Conservation (phyloP, 164 flowering plant species). For the Buxus sempervirens region DNA sequence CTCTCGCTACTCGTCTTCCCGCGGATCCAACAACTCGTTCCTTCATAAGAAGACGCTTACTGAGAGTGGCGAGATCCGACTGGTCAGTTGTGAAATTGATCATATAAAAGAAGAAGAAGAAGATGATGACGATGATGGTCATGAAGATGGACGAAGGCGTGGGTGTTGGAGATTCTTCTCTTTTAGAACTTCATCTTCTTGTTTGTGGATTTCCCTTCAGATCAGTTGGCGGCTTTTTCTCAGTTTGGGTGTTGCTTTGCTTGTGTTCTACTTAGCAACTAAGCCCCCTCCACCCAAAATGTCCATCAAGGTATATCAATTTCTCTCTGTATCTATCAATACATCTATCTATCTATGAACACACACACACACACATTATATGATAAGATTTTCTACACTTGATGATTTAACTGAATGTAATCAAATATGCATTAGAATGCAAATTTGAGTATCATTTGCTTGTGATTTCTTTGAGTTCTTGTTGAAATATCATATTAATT, state of each 20-base stretch:
- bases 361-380: too few species aligned
- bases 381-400: too few species aligned
- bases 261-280: conserved; percentile 67
- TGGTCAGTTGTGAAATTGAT: conserved; percentile 11
- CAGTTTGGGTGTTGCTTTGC: conserved; percentile 61
- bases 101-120: too few species aligned
- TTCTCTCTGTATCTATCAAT: background rate
- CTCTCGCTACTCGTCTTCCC: conserved; percentile 68
- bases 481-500: too few species aligned
- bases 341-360: too few species aligned
- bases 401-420: too few species aligned
- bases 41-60: conserved; percentile 26
- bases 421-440: too few species aligned
- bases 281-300: conserved; percentile 69
- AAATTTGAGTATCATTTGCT: too few species aligned
- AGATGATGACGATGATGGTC: conserved; percentile 12
- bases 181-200: conserved; percentile 39
- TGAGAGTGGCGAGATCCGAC: conserved; percentile 16
- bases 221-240: conserved; percentile 58
- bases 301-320: conserved; percentile 47
- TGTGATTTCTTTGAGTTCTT: too few species aligned
- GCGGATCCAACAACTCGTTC: conserved; percentile 54
- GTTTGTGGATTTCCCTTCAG: conserved; percentile 56
- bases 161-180: conserved; percentile 45
- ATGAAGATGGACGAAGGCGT: conserved; percentile 11